Conservation (phyloP, 2,329 filamentous ascomycete species). For the Microsporum ferrugineum region DNA sequence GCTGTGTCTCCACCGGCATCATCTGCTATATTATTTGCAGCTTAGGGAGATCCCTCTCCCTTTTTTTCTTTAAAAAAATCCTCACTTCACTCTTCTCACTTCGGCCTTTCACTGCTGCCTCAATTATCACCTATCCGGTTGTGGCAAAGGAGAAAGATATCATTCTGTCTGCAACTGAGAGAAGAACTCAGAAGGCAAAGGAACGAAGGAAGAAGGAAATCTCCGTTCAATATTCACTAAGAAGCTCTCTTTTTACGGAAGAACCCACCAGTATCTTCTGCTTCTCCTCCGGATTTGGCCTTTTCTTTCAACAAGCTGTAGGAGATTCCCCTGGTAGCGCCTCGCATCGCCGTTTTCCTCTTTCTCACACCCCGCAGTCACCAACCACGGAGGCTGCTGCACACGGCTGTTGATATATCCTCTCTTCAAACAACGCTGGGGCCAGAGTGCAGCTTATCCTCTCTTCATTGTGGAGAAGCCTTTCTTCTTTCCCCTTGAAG, state of each 20-base stretch:
- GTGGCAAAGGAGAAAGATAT: not conserved
- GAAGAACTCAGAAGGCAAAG: not conserved
- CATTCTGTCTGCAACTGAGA: not conserved
- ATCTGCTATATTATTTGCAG: slow-evolving; percentile 2
- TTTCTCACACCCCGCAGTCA: not conserved
- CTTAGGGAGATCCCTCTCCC: not conserved
- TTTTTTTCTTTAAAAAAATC: not conserved
- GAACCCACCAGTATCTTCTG: not conserved
- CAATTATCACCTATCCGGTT: not conserved
- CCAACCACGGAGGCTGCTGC: not conserved
- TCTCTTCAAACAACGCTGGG: not conserved
- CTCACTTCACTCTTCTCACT: not conserved
- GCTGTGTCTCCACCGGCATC: slow-evolving; percentile 3
- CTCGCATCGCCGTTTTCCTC: not conserved
- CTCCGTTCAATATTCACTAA: not conserved
- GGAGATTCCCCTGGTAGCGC: not conserved
- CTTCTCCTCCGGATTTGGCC: not conserved
- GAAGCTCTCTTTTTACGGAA: not conserved
- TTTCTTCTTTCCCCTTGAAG: not conserved
- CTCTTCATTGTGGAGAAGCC: not conserved
- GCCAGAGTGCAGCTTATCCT: not conserved
- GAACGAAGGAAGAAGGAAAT: not conserved
- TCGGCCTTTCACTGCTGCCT: not conserved
- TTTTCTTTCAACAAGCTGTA: slow-evolving; percentile 2
- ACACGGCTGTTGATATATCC: not conserved